Conservation (phyloP, 495 filamentous ascomycete species). For the Trichoderma parareesei region DNA sequence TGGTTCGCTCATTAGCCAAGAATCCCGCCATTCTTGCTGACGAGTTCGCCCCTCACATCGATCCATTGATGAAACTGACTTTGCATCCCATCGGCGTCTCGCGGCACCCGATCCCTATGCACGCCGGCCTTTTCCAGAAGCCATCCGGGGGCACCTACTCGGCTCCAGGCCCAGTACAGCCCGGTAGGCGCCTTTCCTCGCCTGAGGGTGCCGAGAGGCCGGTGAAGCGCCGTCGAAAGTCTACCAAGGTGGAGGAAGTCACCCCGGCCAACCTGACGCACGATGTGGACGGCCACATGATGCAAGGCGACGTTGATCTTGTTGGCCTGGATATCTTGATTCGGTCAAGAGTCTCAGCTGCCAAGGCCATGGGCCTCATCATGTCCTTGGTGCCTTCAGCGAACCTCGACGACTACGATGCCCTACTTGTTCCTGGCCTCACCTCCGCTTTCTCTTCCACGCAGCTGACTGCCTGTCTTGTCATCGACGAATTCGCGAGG, state of each 20-base stretch:
- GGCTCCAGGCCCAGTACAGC: constrained; percentile 16
- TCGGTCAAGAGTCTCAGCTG: constrained; percentile 78
- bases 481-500: constrained; percentile 83
- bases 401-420: constrained; percentile 43
- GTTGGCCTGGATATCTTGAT: constrained; percentile 83
- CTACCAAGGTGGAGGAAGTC: constrained; percentile 71
- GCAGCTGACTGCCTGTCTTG: constrained; percentile 72
- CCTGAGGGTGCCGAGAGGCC: constrained; percentile 37
- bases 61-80: constrained; percentile 68
- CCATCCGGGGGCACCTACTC: constrained; percentile 85
- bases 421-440: constrained; percentile 53
- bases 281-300: constrained; percentile 96
- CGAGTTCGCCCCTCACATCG: constrained; percentile 63
- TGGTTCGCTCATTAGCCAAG: constrained; percentile 58
- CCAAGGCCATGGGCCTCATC: constrained; percentile 69
- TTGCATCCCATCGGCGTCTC: constrained; percentile 87
- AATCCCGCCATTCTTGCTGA: constrained; percentile 49
- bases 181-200: constrained; percentile 45
- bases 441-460: constrained; percentile 69
- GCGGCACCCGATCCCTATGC: constrained; percentile 83
- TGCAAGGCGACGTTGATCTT: constrained; percentile 90
- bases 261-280: constrained; percentile 55
- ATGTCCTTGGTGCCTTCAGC: constrained; percentile 53
- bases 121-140: constrained; percentile 77
- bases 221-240: constrained; percentile 69